phyloP scores from a whole-genome alignment of 2,329 filamentous ascomycete species.

The Fonsecaea pedrosoi region DNA sequence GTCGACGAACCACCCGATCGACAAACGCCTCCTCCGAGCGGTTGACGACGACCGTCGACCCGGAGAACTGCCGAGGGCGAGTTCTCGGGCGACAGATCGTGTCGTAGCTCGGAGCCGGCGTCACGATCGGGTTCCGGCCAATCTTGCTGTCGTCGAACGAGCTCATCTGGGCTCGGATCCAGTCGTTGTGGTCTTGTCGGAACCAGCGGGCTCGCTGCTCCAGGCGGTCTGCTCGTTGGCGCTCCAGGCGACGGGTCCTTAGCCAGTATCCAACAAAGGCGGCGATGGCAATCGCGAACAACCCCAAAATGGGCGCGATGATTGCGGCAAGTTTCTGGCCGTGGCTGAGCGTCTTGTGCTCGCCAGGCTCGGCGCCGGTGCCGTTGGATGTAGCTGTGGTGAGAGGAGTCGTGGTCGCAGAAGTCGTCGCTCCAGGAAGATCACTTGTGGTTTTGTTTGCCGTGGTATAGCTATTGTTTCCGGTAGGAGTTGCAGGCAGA shows the following conservation, averaged over 20 bases:
- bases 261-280: slow-evolving; percentile 15
- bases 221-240: slow-evolving; percentile 14
- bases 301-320: not conserved
- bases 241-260: slow-evolving; percentile 11
- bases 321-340: not conserved
- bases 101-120: not conserved
- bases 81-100: slow-evolving; percentile 4
- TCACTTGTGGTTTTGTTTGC: not conserved
- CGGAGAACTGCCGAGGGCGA: not conserved
- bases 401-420: not conserved
- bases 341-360: not conserved
- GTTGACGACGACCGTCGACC: not conserved
- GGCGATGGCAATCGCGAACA: slow-evolving; percentile 7
- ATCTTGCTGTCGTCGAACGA: slow-evolving; percentile 20
- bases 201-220: slow-evolving; percentile 21
- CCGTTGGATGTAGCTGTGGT: not conserved
- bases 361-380: not conserved
- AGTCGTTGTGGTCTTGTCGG: slow-evolving; percentile 21
- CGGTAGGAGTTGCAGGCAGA: not conserved
- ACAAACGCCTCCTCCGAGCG: not conserved
- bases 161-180: slow-evolving; percentile 18
- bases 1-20: slow-evolving; percentile 15
- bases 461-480: not conserved
- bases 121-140: slow-evolving; percentile 2
- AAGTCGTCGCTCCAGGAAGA: not conserved